A percentile compares a stretch with the other conserved stretches of the same genome.
phyloP scores from a whole-genome alignment of 768 basidiomycete species.

The Ramaria sp. region DNA sequence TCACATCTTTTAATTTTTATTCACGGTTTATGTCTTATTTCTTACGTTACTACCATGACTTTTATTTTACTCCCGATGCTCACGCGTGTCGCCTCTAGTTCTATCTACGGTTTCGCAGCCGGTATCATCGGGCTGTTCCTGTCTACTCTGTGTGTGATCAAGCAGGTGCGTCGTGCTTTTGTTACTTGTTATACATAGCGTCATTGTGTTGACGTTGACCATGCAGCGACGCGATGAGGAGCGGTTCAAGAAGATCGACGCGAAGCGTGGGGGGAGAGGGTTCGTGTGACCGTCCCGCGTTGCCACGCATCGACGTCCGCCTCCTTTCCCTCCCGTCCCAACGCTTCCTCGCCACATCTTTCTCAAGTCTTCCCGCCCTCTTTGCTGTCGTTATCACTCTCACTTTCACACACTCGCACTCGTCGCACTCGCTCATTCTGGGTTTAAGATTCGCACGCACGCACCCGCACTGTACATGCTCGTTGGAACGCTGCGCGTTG shows the following conservation, averaged over 20 bases:
- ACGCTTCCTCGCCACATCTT: no score
- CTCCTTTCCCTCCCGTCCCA: no score
- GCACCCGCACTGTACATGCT: neutral
- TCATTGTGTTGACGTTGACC: no score
- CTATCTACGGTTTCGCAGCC: conserved; percentile 79
- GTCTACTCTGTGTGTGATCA: conserved; percentile 79
- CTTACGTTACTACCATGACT: no score
- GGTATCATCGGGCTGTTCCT: conserved; percentile 67
- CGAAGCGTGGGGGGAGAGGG: conserved; percentile 76
- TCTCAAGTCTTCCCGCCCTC: neutral
- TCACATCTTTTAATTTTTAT: no score
- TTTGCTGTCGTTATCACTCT: neutral
- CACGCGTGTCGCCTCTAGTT: no score
- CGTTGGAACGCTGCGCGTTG: neutral
- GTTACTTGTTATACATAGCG: no score
- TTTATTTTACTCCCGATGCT: no score
- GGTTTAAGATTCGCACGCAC: neutral
- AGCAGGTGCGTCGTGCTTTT: conserved; percentile 36
- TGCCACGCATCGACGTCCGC: no score
- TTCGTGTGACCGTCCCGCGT: conserved; percentile 59
- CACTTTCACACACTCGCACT: no score
- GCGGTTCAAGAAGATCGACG: conserved; percentile 83
- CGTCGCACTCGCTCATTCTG: neutral
- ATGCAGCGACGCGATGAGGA: conserved; percentile 75
- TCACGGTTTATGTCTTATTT: no score